Evolutionary conservation across 1,139 yeast genomes (phyloP), one percentile per base, ranked within the genome.

Genomic region (Hyphopichia fennica): DNA sequence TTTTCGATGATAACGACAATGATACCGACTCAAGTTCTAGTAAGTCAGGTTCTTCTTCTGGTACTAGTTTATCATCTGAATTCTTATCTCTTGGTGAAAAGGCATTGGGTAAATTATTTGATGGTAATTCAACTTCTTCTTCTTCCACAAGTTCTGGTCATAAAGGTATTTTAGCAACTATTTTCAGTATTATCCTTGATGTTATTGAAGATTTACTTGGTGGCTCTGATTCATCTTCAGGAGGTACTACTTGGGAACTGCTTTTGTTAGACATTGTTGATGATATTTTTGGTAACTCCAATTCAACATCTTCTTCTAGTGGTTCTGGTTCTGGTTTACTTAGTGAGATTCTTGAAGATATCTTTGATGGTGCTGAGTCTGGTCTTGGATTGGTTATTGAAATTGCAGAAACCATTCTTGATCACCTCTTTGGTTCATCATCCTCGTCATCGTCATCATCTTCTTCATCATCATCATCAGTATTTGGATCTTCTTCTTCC

Each of bases 11-110:
- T 25, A n/a, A 25, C 11, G 34, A 28, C 13, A 23, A 27, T 15
- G 29, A 23, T 28, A 15, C 18, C 10, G 16, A n/a, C 8, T 34
- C 49, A n/a, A 41, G 54, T 10, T 28, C 46, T 17, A 42, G 47
- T 3, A n/a, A n/a, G n/a, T 31, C 27, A 8, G 22, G 18, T 9
- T 32, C 28, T 10, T 25, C 41, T 5, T 50, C 55, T 13, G 48
- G 58, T 25, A 50, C 55, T 13, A 49, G 58, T 25, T 42, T 62
- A 25, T 48, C 61, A 30, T 54, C 50, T 38, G 61, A 55, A 39
- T 47, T 61, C 38, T 51, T 63, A 36, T 52, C 47, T 36, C 49
- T 30, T 13, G 37, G 35, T 10, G 38, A 40, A 7, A 20, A 31
- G 3, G 39, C 42, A 2, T 40, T 47, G 27, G 43, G 40, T 9